These are phyloP conservation scores for Stemphylium beticola DNA, from an alignment of 2,329 filamentous ascomycete species.

Conservation along the genomic window DNA sequence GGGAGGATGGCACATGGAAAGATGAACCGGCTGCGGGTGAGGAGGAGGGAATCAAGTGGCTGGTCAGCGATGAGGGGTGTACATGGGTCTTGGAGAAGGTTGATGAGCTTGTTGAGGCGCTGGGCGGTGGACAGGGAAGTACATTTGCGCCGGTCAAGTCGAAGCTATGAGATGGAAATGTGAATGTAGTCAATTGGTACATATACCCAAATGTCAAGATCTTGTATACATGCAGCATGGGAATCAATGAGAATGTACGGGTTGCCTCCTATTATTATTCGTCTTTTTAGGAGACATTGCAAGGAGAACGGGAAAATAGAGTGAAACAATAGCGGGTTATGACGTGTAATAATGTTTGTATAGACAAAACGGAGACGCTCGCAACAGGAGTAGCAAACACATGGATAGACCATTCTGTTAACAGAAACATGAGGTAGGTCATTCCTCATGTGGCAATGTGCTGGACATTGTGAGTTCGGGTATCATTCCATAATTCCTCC, in stretches of 20 bases:
- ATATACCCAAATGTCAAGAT: background rate
- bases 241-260: background rate
- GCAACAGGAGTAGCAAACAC: no score
- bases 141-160: conserved; percentile 40
- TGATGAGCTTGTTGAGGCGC: conserved; percentile 63
- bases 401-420: no score
- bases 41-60: conserved; percentile 65
- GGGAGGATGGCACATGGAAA: conserved; percentile 68
- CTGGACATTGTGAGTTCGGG: no score
- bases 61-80: conserved; percentile 69
- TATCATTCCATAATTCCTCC: background rate
- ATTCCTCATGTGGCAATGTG: no score
- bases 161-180: conserved; percentile 23
- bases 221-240: background rate
- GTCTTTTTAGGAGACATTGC: no score
- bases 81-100: conserved; percentile 67
- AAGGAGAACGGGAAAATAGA: no score
- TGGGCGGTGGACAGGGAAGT: conserved; percentile 36
- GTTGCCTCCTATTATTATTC: no score
- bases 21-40: conserved; percentile 54
- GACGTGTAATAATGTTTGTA: no score
- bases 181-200: background rate
- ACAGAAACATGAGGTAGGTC: no score
- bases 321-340: no score
- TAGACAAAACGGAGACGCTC: no score